Percentiles rank a stretch among this genome's conserved stretches.
Evolutionary conservation across 1,139 yeast species (phyloP).

Genomic region (Maudiozyma humilis): DNA sequence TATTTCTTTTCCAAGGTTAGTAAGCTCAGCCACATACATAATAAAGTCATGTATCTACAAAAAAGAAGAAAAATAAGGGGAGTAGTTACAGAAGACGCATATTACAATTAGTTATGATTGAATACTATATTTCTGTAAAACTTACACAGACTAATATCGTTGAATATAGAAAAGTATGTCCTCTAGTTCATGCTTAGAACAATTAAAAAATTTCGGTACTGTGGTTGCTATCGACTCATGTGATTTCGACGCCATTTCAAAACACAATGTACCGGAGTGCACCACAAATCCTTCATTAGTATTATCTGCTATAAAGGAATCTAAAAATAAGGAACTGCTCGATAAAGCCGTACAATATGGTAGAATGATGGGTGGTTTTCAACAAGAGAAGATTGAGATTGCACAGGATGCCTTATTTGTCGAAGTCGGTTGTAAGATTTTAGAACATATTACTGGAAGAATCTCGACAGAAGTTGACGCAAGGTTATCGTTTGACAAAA

Average conservation of each 20-base stretch:
- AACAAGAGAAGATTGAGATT: constrained; percentile 55
- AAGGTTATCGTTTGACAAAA: constrained; percentile 88
- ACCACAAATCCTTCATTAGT: constrained; percentile 97
- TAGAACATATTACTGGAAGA: constrained; percentile 94
- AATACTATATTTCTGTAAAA: too few species aligned
- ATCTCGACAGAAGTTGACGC: constrained; percentile 99
- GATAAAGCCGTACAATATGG: constrained; percentile 87
- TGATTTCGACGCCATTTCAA: constrained; percentile 94
- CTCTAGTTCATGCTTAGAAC: constrained; percentile 62
- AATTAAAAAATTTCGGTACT: constrained; percentile 90
- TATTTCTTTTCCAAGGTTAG: too few species aligned
- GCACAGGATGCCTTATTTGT: constrained; percentile 89
- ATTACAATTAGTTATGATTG: too few species aligned
- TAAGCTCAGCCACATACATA: too few species aligned
- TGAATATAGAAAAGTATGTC: not conserved
- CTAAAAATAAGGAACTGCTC: constrained; percentile 78
- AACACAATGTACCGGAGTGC: constrained; percentile 97
- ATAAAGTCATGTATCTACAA: too few species aligned
- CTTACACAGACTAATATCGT: not conserved
- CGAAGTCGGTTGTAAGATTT: constrained; percentile 89
- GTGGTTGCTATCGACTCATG: constrained; percentile 96
- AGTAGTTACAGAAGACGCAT: too few species aligned
- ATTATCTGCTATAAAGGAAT: constrained; percentile 86
- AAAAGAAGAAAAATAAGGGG: too few species aligned
- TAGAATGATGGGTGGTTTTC: constrained; percentile 46